Conservation (phyloP, 306 rosid species). For the Cicer yamashitae region DNA sequence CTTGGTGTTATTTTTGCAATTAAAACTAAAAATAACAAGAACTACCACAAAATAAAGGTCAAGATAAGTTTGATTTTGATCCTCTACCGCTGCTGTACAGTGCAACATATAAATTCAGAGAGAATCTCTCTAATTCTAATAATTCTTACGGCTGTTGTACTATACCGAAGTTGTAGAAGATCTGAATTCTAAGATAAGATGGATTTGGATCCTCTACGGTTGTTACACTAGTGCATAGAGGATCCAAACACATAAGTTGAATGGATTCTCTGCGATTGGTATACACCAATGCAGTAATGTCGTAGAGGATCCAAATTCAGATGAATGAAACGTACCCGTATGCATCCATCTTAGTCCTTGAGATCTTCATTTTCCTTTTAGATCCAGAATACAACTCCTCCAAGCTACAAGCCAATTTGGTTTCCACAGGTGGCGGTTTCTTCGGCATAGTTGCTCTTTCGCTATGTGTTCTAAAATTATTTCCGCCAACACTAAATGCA, state of each 20-base stretch:
- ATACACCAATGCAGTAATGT: not conserved
- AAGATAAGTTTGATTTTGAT: not conserved
- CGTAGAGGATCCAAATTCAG: not conserved
- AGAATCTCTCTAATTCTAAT: no score
- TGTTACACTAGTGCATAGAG: no score
- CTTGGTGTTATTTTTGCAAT: no score
- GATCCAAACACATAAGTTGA: no score
- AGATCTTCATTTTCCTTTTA: slow-evolving; percentile 96
- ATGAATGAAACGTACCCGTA: slow-evolving; percentile 54
- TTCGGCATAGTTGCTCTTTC: slow-evolving; percentile 60
- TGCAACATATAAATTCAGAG: no score
- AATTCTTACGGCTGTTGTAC: no score
- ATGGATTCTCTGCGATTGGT: not conserved
- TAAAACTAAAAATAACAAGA: not conserved
- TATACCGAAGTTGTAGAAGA: no score
- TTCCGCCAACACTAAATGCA: slow-evolving; percentile 61
- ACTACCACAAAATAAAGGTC: not conserved
- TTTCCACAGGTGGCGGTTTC: slow-evolving; percentile 86
- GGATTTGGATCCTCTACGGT: no score
- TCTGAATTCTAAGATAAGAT: no score
- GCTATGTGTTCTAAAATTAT: slow-evolving; percentile 55
- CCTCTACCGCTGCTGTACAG: not conserved
- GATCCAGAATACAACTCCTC: slow-evolving; percentile 88
- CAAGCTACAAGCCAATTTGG: slow-evolving; percentile 82
- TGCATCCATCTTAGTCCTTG: slow-evolving; percentile 66